Base-by-base conservation (phyloP, 129 eudicot species). In the Chrysanthemum seticuspe region DNA sequence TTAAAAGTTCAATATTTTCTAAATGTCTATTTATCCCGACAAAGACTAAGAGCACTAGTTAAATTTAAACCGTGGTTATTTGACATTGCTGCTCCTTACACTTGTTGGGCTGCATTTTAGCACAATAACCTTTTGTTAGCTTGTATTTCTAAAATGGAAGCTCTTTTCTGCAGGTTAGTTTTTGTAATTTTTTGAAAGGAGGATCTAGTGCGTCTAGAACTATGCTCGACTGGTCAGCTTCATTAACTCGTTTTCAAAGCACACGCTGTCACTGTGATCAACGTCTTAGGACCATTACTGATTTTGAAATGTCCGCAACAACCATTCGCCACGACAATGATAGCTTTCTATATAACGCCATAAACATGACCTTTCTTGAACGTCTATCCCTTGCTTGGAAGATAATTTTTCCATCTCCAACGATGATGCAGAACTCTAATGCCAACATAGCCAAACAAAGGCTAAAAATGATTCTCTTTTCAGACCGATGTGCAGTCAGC, bases 361-460 rank as follows among this genome's bases (percentile, higher is more conserved):
- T 83, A 63, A 87, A 83, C 79, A 83, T 89, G 95, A 87, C 73
- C 83, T 89, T 89, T 73, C 81, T 89, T n/a, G 87, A 92, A 68
- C 95, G 92, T 5, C 53, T 92, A 49, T 78, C 82, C 85, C 61
- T 92, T 65, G 92, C 95, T 10, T 89, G 98, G 98, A 92, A 85
- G 83, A 89, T 92, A 76, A 45, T 92, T 34, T 87, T 92, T 73
- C 95, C 90, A 19, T 72, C 96, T 50, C 80, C 86, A 9, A 60
- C 81, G 15, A 50, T 83, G 16, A 71, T 60, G 49, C 85, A 59
- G 53, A 89, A 70, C 69, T 89, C 95, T 6, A 85, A 87, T 64
- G 96, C 96, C 7, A 84, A 87, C 59, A 82, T 92, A 25, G 98
- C 96, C n/a, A 92, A 92, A 67, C 98, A 92, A 63, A 84, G 96